Evolutionary conservation across 73 alveolate genomes (phyloP).

Genomic region (Breviolum minutum): DNA sequence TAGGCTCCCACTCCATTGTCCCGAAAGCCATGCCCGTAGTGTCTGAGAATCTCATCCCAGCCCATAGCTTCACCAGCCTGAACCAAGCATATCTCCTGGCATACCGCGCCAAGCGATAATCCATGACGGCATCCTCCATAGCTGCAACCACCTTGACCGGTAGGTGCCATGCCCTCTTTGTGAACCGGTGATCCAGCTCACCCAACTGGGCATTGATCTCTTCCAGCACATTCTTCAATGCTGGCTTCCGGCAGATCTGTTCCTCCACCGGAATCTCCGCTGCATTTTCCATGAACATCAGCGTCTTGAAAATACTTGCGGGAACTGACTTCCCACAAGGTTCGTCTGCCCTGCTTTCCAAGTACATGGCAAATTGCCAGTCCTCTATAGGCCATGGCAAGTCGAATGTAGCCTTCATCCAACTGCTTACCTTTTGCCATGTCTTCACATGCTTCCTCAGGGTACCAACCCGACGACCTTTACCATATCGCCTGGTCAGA

Average conservation of each 20-base stretch:
- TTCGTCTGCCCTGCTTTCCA: background rate
- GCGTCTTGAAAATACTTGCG: background rate
- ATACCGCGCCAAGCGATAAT: too few species aligned
- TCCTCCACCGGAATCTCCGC: background rate
- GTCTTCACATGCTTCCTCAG: slow-evolving; percentile 41
- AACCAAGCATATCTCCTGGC: background rate
- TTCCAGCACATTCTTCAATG: background rate
- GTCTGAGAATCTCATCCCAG: background rate
- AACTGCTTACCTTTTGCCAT: background rate
- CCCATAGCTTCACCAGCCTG: slow-evolving; percentile 8
- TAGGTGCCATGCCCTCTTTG: background rate
- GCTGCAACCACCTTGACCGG: background rate
- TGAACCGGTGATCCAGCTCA: background rate
- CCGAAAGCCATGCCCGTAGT: background rate
- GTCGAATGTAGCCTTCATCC: background rate
- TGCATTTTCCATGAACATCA: slow-evolving; percentile 16
- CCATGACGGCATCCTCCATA: background rate
- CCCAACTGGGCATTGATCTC: background rate
- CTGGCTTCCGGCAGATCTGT: background rate
- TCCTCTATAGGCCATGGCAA: background rate
- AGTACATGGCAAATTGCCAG: background rate
- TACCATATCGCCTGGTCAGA: background rate
- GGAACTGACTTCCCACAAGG: background rate
- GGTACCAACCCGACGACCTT: slow-evolving; percentile 4
- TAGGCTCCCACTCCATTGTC: background rate